Evolutionary conservation across 2,329 filamentous ascomycete genomes (phyloP).

Genomic region (Fusarium lyarnte): DNA sequence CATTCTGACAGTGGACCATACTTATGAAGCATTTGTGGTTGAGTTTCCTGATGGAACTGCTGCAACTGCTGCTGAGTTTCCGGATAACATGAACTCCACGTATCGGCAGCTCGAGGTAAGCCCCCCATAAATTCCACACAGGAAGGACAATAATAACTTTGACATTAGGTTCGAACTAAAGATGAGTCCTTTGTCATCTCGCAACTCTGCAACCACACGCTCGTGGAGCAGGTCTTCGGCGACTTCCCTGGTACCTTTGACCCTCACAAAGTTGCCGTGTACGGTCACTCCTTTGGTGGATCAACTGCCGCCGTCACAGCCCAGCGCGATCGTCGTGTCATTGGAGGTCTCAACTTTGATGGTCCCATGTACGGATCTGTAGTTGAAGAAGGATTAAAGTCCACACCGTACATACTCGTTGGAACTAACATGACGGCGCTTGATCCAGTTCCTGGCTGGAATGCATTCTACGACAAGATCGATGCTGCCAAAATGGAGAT

Average conservation of each 20-base stretch:
- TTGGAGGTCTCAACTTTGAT: conserved; percentile 42
- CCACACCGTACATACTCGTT: conserved; percentile 28
- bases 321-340: conserved; percentile 44
- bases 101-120: conserved; percentile 10
- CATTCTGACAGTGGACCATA: conserved; percentile 59
- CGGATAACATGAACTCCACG: neutral
- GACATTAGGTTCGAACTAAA: neutral
- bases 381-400: conserved; percentile 38
- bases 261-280: neutral
- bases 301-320: conserved; percentile 41
- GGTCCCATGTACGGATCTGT: conserved; percentile 25
- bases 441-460: neutral
- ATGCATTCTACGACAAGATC: conserved; percentile 11
- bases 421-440: neutral
- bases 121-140: rapidly evolving
- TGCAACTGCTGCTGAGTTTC: neutral
- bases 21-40: conserved; percentile 55
- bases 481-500: conserved; percentile 18
- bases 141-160: neutral
- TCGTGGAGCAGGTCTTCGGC: conserved; percentile 4
- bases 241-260: conserved; percentile 15
- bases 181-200: conserved; percentile 25
- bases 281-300: conserved; percentile 29
- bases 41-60: conserved; percentile 55
- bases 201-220: conserved; percentile 34